Percentiles rank a stretch among this genome's conserved stretches.
These are phyloP conservation scores for Beta lomatogona DNA, from an alignment of 179 eudicot genomes.

Conservation along the genomic window DNA sequence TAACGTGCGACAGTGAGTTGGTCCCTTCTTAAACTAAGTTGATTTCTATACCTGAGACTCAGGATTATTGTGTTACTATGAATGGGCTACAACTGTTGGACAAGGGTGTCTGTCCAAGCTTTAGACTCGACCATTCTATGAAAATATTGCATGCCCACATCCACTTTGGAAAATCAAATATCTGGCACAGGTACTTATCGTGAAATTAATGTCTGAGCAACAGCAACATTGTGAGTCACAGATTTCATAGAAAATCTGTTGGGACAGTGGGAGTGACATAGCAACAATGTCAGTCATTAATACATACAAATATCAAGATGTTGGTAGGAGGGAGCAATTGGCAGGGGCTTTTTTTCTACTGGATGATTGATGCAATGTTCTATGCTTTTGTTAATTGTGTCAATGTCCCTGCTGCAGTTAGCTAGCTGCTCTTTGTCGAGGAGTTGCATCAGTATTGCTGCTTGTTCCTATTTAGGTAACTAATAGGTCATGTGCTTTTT, in stretches of 20 bases:
- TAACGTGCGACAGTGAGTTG: too few species aligned
- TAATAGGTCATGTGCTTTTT: background rate
- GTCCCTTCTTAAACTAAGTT: background rate
- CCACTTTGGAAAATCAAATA: background rate
- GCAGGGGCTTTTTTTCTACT: background rate
- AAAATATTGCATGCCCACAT: background rate
- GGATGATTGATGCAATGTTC: background rate
- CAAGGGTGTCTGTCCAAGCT: background rate
- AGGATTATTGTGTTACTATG: background rate
- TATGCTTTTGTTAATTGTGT: background rate
- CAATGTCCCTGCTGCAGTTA: background rate
- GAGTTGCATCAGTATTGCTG: background rate
- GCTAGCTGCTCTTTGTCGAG: background rate
- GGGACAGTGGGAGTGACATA: background rate
- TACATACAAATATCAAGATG: background rate
- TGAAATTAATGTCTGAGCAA: background rate
- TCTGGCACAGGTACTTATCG: background rate
- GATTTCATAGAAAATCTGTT: background rate
- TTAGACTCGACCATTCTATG: background rate
- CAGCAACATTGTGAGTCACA: background rate
- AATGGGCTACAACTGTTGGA: background rate
- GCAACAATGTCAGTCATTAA: background rate
- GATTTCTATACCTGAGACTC: background rate
- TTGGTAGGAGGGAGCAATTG: background rate
- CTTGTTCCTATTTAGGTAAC: background rate